A percentile compares a stretch with the other conserved stretches of the same genome.
Conservation (phyloP, 331 rosid species). For the Cucumis variabilis region DNA sequence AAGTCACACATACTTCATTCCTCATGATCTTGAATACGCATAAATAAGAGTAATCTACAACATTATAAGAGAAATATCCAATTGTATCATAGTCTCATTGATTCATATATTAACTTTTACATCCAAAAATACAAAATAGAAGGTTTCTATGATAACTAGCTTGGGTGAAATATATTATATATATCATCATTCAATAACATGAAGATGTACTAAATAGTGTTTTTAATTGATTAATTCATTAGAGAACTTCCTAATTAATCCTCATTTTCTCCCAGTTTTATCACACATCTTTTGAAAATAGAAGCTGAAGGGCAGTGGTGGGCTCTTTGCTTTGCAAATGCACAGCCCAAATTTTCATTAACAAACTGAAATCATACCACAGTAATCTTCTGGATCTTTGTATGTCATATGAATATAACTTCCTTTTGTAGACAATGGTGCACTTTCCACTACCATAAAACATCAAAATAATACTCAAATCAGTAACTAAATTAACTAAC, state of each 20-base stretch:
- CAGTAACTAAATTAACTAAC: background rate
- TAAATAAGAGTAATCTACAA: too few relatives aligned
- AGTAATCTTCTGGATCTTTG: background rate
- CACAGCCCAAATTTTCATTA: background rate
- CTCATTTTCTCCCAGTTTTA: too few relatives aligned
- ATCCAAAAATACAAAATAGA: too few relatives aligned
- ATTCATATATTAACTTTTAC: too few relatives aligned
- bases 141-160: background rate
- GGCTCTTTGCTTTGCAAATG: background rate
- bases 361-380: background rate
- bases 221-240: too few relatives aligned
- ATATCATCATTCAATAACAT: background rate
- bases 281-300: background rate
- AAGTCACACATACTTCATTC: too few relatives aligned
- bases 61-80: too few relatives aligned
- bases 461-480: background rate
- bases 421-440: background rate
- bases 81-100: too few relatives aligned
- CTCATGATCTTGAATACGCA: too few relatives aligned
- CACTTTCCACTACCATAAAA: background rate
- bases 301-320: background rate
- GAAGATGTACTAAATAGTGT: background rate
- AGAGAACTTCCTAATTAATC: too few relatives aligned
- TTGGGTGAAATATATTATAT: background rate
- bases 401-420: background rate